Evolutionary conservation across 345 rosid genomes (phyloP).

Genomic region (Sisymbrium irio): DNA sequence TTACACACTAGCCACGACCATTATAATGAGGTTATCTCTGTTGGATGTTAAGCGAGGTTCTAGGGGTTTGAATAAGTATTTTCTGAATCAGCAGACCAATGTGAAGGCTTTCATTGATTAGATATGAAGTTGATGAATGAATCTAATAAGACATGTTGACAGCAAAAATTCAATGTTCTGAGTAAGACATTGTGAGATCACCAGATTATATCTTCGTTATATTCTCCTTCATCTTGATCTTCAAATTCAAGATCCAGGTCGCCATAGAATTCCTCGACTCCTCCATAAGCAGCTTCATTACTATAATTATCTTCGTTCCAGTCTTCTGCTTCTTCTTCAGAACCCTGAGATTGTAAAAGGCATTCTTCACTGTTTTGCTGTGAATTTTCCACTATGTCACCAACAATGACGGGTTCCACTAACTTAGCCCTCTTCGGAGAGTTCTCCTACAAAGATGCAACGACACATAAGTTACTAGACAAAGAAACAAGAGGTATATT

Average conservation of each 20-base stretch:
- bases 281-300: constrained; percentile 14
- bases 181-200: constrained; percentile 11
- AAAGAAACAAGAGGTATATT: constrained; percentile 5
- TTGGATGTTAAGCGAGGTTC: too few species aligned
- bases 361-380: constrained; percentile 18
- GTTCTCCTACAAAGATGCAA: constrained; percentile 27
- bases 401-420: constrained; percentile 1
- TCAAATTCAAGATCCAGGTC: constrained; percentile 11
- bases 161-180: background rate
- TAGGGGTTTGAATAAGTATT: too few species aligned
- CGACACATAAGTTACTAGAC: constrained; percentile 8
- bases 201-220: constrained; percentile 23
- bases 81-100: too few species aligned
- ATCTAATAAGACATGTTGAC: background rate
- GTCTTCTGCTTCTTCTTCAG: constrained; percentile 19
- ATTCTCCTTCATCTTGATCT: constrained; percentile 7
- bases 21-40: too few species aligned
- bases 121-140: background rate
- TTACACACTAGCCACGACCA: too few species aligned
- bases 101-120: constrained; percentile 4
- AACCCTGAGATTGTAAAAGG: background rate
- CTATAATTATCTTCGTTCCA: constrained; percentile 10
- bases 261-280: constrained; percentile 5
- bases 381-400: constrained; percentile 5
- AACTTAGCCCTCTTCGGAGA: constrained; percentile 24